A percentile compares a stretch with the other conserved stretches of the same genome.
phyloP scores from a whole-genome alignment of 805 yeast species.

The Wickerhamomyces subpelliculosus region DNA sequence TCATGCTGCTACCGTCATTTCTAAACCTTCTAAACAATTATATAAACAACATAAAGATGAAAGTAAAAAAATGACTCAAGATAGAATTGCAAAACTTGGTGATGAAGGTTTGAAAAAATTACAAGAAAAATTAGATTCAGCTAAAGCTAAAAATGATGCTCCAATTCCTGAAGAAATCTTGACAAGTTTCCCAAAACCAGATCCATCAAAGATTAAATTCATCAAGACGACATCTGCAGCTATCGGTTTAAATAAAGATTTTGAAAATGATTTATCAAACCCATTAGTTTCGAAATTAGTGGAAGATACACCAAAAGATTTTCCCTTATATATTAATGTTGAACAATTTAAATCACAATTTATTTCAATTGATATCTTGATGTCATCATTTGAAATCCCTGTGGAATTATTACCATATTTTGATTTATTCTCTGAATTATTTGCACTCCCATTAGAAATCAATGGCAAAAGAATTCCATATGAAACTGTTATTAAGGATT shows the following conservation, averaged over 20 bases:
- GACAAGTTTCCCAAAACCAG: slow-evolving; percentile 58
- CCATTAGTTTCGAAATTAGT: slow-evolving; percentile 22
- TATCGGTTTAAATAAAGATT: slow-evolving; percentile 40
- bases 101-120: slow-evolving; percentile 50
- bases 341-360: slow-evolving; percentile 80
- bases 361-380: slow-evolving; percentile 54
- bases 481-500: slow-evolving; percentile 67
- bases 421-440: slow-evolving; percentile 58
- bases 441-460: slow-evolving; percentile 61
- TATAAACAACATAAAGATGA: slow-evolving; percentile 47
- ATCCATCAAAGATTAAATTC: slow-evolving; percentile 67
- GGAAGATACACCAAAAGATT: slow-evolving; percentile 32
- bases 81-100: slow-evolving; percentile 49
- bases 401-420: slow-evolving; percentile 54
- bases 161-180: slow-evolving; percentile 70
- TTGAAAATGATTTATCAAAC: slow-evolving; percentile 24
- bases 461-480: slow-evolving; percentile 56
- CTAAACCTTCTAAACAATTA: slow-evolving; percentile 60
- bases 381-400: slow-evolving; percentile 50
- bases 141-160: slow-evolving; percentile 61
- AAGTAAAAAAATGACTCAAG: slow-evolving; percentile 39
- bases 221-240: slow-evolving; percentile 61
- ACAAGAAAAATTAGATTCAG: slow-evolving; percentile 45
- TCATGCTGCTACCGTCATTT: slow-evolving; percentile 58
- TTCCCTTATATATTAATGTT: slow-evolving; percentile 68